These are phyloP conservation scores for Arachis stenosperma DNA, from an alignment of 306 rosid species.

Conservation along the genomic window DNA sequence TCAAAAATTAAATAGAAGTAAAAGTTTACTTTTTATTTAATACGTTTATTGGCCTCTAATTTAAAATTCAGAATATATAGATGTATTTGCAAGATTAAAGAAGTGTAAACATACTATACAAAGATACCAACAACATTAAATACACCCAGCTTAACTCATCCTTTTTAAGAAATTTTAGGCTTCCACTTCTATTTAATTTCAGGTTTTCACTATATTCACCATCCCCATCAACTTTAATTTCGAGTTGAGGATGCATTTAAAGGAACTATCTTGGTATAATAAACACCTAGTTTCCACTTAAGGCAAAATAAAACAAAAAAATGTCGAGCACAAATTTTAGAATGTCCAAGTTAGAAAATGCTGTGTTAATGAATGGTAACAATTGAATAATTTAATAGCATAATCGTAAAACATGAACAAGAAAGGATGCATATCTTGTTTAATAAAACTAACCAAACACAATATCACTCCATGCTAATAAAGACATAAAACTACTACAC, in stretches of 20 bases:
- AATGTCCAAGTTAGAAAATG: background rate
- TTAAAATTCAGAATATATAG: slow-evolving; percentile 10
- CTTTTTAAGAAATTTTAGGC: no score
- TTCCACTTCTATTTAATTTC: background rate
- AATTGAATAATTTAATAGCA: background rate
- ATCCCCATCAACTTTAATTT: no score
- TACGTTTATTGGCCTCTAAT: background rate
- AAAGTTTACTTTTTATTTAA: background rate
- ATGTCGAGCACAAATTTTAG: slow-evolving; percentile 1
- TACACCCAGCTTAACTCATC: background rate
- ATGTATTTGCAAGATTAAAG: slow-evolving; percentile 9
- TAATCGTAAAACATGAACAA: slow-evolving; percentile 21
- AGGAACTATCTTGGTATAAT: background rate
- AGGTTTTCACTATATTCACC: no score
- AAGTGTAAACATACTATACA: background rate
- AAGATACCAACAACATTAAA: slow-evolving; percentile 20
- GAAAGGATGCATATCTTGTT: slow-evolving; percentile 27
- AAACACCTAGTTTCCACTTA: slow-evolving; percentile 4
- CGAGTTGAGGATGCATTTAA: slow-evolving; percentile 10
- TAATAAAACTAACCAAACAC: background rate
- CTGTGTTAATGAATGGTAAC: background rate
- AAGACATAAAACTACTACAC: no score
- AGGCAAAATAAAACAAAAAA: slow-evolving; percentile 27
- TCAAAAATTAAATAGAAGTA: background rate
- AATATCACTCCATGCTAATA: no score